A percentile compares a stretch with the other conserved stretches of the same genome.
Evolutionary conservation across 495 filamentous ascomycete species (phyloP).

Genomic region (Penicillium cosmopolitanum): DNA sequence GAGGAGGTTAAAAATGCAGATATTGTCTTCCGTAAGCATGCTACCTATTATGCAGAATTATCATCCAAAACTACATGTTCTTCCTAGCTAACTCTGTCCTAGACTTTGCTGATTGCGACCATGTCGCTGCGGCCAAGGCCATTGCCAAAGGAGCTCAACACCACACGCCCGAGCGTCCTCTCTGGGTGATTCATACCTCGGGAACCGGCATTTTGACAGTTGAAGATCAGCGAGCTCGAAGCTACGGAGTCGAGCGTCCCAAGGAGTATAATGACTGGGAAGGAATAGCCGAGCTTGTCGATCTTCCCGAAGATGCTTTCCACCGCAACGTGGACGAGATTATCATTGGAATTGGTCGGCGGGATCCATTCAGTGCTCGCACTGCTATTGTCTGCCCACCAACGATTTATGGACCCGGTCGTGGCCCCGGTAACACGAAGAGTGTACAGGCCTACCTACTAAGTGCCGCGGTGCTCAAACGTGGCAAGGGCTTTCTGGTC

Average conservation of each 20-base stretch:
- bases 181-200: slow-evolving; percentile 66
- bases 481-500: slow-evolving; percentile 66
- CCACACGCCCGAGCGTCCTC: slow-evolving; percentile 45
- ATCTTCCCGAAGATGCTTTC: slow-evolving; percentile 55
- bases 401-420: slow-evolving; percentile 75
- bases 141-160: slow-evolving; percentile 50
- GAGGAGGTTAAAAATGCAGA: slow-evolving; percentile 58
- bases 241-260: slow-evolving; percentile 54
- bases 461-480: slow-evolving; percentile 56
- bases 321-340: slow-evolving; percentile 67
- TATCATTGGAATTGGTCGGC: slow-evolving; percentile 49
- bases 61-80: neutral
- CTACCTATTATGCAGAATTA: neutral
- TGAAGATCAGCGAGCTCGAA: slow-evolving; percentile 51
- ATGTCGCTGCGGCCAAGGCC: slow-evolving; percentile 51
- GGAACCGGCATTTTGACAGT: slow-evolving; percentile 63
- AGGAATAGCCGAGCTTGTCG: slow-evolving; percentile 57
- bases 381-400: slow-evolving; percentile 79
- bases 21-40: slow-evolving; percentile 57
- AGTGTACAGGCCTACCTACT: slow-evolving; percentile 68
- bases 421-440: slow-evolving; percentile 69
- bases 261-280: slow-evolving; percentile 67
- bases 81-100: slow-evolving; percentile 7
- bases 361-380: slow-evolving; percentile 53
- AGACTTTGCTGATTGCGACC: slow-evolving; percentile 60